Conservation (phyloP, 805 yeast genomes). For the Sugiyamaella mastotermitis region DNA sequence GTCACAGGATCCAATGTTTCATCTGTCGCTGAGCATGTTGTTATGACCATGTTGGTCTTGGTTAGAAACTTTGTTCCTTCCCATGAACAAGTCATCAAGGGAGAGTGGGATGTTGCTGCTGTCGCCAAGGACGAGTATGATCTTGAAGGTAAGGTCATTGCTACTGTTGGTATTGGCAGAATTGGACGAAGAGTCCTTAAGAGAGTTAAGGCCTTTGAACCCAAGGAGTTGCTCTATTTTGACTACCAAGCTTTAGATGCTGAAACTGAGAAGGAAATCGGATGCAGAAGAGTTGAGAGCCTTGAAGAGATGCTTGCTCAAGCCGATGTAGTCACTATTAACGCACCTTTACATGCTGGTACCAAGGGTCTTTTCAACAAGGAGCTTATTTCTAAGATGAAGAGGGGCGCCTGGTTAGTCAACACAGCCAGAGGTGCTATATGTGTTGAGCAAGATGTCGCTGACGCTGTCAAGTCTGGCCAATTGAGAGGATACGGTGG, state of each 20-base stretch:
- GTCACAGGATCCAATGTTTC: conserved; percentile 79
- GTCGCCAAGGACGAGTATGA: conserved; percentile 70
- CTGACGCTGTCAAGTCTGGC: conserved; percentile 64
- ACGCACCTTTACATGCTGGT: conserved; percentile 69
- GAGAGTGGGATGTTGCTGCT: conserved; percentile 73
- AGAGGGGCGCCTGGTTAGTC: conserved; percentile 66
- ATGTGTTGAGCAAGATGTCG: conserved; percentile 65
- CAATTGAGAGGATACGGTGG: conserved; percentile 77
- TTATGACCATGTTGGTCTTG: conserved; percentile 64
- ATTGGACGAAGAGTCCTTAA: conserved; percentile 73
- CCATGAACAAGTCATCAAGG: conserved; percentile 57
- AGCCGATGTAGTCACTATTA: conserved; percentile 70
- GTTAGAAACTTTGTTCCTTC: conserved; percentile 77
- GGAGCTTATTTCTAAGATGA: conserved; percentile 55
- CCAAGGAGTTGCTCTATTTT: conserved; percentile 65
- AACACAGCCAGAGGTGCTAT: conserved; percentile 84
- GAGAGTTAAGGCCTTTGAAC: conserved; percentile 66
- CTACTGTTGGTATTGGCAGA: conserved; percentile 77
- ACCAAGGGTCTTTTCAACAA: conserved; percentile 64
- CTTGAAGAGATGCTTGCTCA: conserved; percentile 60
- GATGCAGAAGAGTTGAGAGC: conserved; percentile 52
- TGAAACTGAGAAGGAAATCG: conserved; percentile 52
- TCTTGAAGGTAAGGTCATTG: conserved; percentile 66
- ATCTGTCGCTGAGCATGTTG: conserved; percentile 82
- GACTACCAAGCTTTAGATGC: conserved; percentile 66